Percentiles rank a stretch among this genome's conserved stretches.
These are phyloP conservation scores for Apiospora pterosperma DNA, from an alignment of 2,329 filamentous ascomycete genomes.

Conservation along the genomic window DNA sequence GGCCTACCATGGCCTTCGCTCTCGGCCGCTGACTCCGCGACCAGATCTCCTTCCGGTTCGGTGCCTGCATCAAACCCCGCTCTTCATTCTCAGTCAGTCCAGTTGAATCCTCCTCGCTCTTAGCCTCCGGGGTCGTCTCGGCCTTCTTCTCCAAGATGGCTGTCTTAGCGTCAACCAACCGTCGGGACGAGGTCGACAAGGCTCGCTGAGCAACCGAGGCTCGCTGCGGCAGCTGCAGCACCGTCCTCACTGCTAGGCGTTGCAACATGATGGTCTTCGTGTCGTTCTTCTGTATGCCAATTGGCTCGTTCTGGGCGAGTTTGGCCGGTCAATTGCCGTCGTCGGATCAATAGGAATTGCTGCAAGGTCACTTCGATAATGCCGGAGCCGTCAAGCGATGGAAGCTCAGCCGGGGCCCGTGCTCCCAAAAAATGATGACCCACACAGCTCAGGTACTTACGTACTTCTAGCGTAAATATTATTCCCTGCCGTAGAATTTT, in stretches of 20 bases:
- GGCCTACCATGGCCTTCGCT: conserved; percentile 83
- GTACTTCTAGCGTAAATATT: conserved; percentile 6
- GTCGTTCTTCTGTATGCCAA: conserved; percentile 42
- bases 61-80: conserved; percentile 64
- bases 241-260: conserved; percentile 34
- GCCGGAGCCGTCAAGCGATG: neutral
- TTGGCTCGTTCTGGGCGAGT: conserved; percentile 15
- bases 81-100: conserved; percentile 42
- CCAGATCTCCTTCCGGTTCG: conserved; percentile 81
- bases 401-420: neutral
- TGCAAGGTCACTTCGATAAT: conserved; percentile 7
- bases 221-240: conserved; percentile 41
- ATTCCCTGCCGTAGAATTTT: conserved; percentile 6
- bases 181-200: conserved; percentile 46
- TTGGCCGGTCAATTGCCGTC: conserved; percentile 11
- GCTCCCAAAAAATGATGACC: neutral
- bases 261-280: conserved; percentile 51
- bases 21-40: conserved; percentile 81
- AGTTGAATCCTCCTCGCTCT: conserved; percentile 37
- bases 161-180: conserved; percentile 32
- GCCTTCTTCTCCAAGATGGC: conserved; percentile 36
- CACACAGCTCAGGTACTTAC: neutral
- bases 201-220: conserved; percentile 41
- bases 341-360: neutral
- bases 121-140: conserved; percentile 39